phyloP scores from a whole-genome alignment of 2,329 filamentous ascomycete species.

The Colletotrichum sp. region DNA sequence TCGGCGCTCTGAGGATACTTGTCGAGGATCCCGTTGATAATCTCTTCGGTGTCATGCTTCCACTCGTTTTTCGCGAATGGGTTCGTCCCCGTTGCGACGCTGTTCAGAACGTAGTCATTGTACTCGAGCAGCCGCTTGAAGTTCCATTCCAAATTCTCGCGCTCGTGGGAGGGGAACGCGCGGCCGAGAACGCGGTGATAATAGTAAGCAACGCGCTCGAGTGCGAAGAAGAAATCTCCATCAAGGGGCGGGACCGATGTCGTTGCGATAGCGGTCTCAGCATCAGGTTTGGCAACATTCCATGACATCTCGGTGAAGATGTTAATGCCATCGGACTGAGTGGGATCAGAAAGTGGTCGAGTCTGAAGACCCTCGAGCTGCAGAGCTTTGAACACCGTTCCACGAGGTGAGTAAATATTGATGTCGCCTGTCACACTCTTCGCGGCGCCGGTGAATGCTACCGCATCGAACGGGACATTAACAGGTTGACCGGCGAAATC shows the following conservation, averaged over 20 bases:
- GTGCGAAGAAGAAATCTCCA: background rate
- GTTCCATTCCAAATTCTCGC: background rate
- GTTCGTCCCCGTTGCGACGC: background rate
- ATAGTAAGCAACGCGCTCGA: background rate
- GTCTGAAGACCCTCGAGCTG: background rate
- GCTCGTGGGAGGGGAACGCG: background rate
- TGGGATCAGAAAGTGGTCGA: background rate
- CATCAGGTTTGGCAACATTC: background rate
- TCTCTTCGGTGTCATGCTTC: background rate
- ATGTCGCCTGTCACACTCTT: background rate
- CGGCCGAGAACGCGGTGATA: background rate
- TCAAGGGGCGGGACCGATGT: background rate
- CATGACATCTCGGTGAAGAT: background rate
- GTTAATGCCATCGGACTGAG: background rate
- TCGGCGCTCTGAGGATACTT: background rate
- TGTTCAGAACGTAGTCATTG: background rate
- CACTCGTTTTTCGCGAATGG: background rate
- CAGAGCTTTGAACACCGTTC: accelerated
- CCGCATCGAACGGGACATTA: background rate
- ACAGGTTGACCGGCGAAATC: background rate
- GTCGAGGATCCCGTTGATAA: background rate
- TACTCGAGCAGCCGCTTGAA: background rate
- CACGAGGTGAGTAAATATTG: background rate
- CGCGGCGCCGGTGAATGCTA: background rate
- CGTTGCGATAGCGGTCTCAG: background rate